Evolutionary conservation across 2,329 filamentous ascomycete genomes (phyloP).

Genomic region (Amphichorda felina): DNA sequence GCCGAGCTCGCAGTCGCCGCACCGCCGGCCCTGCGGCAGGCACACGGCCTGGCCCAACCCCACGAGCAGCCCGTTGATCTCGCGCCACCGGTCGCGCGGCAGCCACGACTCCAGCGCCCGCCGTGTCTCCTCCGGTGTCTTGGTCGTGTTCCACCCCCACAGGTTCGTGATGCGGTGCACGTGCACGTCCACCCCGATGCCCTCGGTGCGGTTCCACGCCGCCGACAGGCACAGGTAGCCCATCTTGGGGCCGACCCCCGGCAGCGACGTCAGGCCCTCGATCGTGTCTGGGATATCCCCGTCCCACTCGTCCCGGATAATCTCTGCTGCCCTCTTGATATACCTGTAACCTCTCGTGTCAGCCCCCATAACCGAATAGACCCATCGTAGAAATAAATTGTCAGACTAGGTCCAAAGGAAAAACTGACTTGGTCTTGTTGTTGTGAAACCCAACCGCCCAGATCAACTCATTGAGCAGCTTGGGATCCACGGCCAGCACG

Average conservation of each 20-base stretch:
- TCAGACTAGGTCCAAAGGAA: neutral
- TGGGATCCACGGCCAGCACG: constrained; percentile 59
- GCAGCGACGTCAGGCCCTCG: constrained; percentile 62
- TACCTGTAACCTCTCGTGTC: constrained; percentile 21
- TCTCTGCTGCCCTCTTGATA: constrained; percentile 62
- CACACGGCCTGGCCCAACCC: constrained; percentile 83
- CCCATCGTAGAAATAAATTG: neutral
- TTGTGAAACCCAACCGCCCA: constrained; percentile 87
- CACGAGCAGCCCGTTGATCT: constrained; percentile 84
- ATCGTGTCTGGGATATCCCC: constrained; percentile 75
- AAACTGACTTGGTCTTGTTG: constrained; percentile 66
- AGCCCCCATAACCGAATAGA: constrained; percentile 5
- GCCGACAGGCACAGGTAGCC: constrained; percentile 77
- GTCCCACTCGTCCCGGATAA: constrained; percentile 57
- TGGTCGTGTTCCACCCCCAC: constrained; percentile 83
- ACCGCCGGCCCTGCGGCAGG: constrained; percentile 65
- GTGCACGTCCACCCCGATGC: constrained; percentile 90
- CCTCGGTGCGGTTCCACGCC: constrained; percentile 50
- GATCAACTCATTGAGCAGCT: constrained; percentile 60
- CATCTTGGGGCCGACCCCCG: constrained; percentile 92
- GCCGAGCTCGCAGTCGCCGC: constrained; percentile 77
- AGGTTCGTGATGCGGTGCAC: constrained; percentile 91
- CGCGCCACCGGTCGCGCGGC: constrained; percentile 74
- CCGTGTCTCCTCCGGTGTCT: constrained; percentile 72
- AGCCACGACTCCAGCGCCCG: constrained; percentile 69